Conservation (phyloP, 306 rosid genomes). For the Quercus wislizeni region DNA sequence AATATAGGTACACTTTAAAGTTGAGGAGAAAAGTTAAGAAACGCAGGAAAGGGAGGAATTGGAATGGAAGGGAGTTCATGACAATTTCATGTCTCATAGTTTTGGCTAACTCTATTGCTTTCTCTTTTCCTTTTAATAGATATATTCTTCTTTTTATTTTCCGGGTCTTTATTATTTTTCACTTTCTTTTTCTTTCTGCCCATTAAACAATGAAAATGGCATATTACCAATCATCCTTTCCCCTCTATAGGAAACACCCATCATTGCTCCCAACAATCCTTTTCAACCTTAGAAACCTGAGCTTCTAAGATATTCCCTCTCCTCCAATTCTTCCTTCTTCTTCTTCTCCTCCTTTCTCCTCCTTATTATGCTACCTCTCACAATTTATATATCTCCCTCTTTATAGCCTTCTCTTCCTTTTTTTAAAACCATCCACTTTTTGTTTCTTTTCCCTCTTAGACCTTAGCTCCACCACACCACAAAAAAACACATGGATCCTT, state of each 20-base stretch:
- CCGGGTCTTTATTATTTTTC: background rate
- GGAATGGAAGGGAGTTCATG: slow-evolving; percentile 42
- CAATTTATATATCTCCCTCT: slow-evolving; percentile 56
- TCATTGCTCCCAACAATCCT: slow-evolving; percentile 99
- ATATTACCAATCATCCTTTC: slow-evolving; percentile 96
- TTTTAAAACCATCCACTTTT: background rate
- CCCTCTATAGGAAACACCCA: slow-evolving; percentile 99
- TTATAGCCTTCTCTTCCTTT: slow-evolving; percentile 14
- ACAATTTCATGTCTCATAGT: background rate
- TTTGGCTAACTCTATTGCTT: background rate
- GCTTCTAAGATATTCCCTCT: slow-evolving; percentile 78
- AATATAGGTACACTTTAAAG: slow-evolving; percentile 29
- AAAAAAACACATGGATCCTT: slow-evolving; percentile 67
- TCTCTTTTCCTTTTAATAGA: background rate
- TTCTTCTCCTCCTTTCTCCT: slow-evolving; percentile 18
- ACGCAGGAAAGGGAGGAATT: slow-evolving; percentile 24
- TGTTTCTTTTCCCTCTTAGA: background rate
- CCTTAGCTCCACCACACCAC: background rate
- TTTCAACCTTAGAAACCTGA: slow-evolving; percentile 96
- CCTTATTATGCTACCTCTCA: slow-evolving; percentile 31
- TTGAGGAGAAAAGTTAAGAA: slow-evolving; percentile 21
- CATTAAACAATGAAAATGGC: slow-evolving; percentile 94
- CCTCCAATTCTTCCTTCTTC: slow-evolving; percentile 37
- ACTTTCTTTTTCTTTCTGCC: slow-evolving; percentile 43
- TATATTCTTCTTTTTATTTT: background rate